phyloP scores from a whole-genome alignment of 768 basidiomycete species.

The Rhizopogon rudus region DNA sequence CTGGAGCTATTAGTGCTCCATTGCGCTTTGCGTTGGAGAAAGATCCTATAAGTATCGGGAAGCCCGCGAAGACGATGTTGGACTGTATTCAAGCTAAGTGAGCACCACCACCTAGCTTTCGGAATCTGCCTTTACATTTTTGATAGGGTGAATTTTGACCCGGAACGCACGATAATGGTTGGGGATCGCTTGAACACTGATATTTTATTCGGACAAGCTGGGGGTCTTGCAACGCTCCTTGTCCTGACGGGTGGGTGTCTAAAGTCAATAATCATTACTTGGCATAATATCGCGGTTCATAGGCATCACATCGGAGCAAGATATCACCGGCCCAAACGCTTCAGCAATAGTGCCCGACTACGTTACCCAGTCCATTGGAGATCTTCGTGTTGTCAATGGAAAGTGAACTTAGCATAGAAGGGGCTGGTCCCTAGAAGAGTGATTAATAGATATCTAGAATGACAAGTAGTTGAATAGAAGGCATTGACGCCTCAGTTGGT shows the following conservation, averaged over 20 bases:
- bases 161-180: constrained; percentile 85
- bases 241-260: constrained; percentile 76
- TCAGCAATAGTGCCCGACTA: constrained; percentile 77
- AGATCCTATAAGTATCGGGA: constrained; percentile 79
- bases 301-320: constrained; percentile 77
- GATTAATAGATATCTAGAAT: neutral
- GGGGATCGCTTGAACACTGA: constrained; percentile 96
- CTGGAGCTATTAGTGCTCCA: constrained; percentile 81
- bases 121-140: constrained; percentile 6
- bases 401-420: constrained; percentile 8
- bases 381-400: constrained; percentile 47
- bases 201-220: constrained; percentile 86
- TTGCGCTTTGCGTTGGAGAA: constrained; percentile 66
- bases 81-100: constrained; percentile 86
- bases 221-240: constrained; percentile 81
- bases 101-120: constrained; percentile 9
- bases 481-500: constrained; percentile 9
- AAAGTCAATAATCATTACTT: neutral
- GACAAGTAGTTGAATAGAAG: neutral
- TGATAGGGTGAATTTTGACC: constrained; percentile 79
- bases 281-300: neutral
- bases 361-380: constrained; percentile 76
- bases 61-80: constrained; percentile 88
- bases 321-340: constrained; percentile 67
- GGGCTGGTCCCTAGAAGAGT: neutral